Conservation (phyloP, 495 filamentous ascomycete species). For the Gamarada debralockiae region DNA sequence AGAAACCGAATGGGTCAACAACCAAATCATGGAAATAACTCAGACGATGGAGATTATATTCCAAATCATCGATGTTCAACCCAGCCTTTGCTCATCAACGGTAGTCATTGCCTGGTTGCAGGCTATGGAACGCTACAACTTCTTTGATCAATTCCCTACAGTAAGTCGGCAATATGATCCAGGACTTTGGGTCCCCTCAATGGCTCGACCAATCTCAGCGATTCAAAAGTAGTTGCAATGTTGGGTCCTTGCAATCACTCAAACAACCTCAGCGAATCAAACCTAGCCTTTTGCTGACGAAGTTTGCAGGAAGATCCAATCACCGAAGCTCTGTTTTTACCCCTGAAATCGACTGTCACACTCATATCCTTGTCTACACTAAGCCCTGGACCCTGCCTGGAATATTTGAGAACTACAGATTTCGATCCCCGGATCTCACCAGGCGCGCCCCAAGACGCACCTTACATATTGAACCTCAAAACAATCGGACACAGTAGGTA, state of each 20-base stretch:
- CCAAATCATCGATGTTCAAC: constrained; percentile 55
- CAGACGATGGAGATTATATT: constrained; percentile 74
- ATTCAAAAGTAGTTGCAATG: too few species aligned
- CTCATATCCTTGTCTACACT: constrained; percentile 71
- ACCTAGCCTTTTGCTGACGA: neutral
- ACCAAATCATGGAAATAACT: constrained; percentile 60
- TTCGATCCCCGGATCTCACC: constrained; percentile 28
- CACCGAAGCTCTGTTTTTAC: constrained; percentile 51
- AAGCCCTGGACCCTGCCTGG: constrained; percentile 53
- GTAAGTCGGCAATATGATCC: constrained; percentile 33
- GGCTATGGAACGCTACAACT: constrained; percentile 59
- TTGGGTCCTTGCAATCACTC: too few species aligned
- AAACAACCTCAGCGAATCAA: constrained; percentile 20
- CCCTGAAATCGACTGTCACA: constrained; percentile 64
- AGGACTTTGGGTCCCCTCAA: constrained; percentile 24
- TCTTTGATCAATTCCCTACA: constrained; percentile 55
- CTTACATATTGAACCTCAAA: constrained; percentile 60
- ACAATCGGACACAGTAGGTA: constrained; percentile 56
- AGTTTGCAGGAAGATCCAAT: constrained; percentile 27
- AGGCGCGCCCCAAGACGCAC: constrained; percentile 33
- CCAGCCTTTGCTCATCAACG: constrained; percentile 50
- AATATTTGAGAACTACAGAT: constrained; percentile 31
- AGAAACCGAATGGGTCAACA: constrained; percentile 61
- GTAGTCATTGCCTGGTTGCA: constrained; percentile 70
- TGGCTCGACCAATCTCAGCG: too few species aligned